phyloP scores from a whole-genome alignment of 2,329 filamentous ascomycete genomes.

The Pezicula carpinea region DNA sequence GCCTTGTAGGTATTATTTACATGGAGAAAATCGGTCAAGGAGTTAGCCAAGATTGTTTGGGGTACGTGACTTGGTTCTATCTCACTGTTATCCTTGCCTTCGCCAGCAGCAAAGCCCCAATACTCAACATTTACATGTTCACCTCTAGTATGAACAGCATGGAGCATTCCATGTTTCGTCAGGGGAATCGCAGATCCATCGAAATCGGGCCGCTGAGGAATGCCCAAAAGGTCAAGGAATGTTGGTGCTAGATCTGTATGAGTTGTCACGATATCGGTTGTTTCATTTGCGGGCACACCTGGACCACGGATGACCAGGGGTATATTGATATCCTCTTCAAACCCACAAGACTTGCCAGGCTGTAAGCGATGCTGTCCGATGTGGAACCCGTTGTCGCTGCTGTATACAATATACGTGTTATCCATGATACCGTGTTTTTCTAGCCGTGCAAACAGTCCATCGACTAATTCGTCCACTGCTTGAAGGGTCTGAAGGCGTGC shows the following conservation, averaged over 20 bases:
- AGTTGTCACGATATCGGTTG: slow-evolving; percentile 39
- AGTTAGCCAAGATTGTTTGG: neutral
- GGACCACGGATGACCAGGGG: slow-evolving; percentile 54
- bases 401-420: slow-evolving; percentile 53
- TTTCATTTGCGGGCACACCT: slow-evolving; percentile 38
- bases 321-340: slow-evolving; percentile 45
- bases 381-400: slow-evolving; percentile 49
- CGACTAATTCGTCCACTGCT: slow-evolving; percentile 49
- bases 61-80: neutral
- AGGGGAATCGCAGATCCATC: slow-evolving; percentile 40
- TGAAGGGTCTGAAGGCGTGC: slow-evolving; percentile 46
- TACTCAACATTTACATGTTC: slow-evolving; percentile 44
- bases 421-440: slow-evolving; percentile 32
- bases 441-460: slow-evolving; percentile 38
- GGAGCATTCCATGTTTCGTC: slow-evolving; percentile 10
- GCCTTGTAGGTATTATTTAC: slow-evolving; percentile 45
- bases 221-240: slow-evolving; percentile 34
- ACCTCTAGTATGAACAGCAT: slow-evolving; percentile 19
- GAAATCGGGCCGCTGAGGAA: slow-evolving; percentile 35
- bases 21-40: neutral
- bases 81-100: slow-evolving; percentile 13
- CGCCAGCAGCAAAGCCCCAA: slow-evolving; percentile 31
- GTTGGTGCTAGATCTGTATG: slow-evolving; percentile 50
- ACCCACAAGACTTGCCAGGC: slow-evolving; percentile 44
- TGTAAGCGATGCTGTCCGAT: slow-evolving; percentile 44